Base-by-base conservation (phyloP, 495 filamentous ascomycete genomes). In the Talaromyces nanjingensis region DNA sequence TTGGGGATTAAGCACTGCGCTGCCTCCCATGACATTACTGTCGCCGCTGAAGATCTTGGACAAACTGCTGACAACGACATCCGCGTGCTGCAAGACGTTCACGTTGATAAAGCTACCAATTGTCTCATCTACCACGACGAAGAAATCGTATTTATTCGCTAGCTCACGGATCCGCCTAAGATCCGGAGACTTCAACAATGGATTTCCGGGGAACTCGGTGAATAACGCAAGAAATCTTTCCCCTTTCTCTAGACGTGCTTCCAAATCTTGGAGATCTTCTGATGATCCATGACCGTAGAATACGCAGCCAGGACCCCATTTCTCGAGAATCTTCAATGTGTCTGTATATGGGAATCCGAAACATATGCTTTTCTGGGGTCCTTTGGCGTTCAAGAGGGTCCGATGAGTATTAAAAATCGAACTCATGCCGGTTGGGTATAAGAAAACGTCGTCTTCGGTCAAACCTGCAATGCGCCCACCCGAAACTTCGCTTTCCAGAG, bases 1-100 rank as follows among this genome's bases (percentile, higher is more conserved):
- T 58, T 88, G 83, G 3, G 96, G 92, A 71, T 98, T 98, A 54
- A 97, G 77, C 47, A 97, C 87, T 9, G 86, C 81, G 71, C 91
- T 87, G 62, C 94, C 94, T 66, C 92, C 94, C 94, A 98, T 97
- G 60, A 98, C 94, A 74, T 98, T 98, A 73, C 91, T 91, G 73
- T 96, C 93, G 31, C 94, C 94, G 63, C 91, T 96, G 75, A 98
- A 98, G 57, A 97, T 88, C 74, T 98, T 98, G 4, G 94, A 97
- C 61, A 98, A 81, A 68, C 91, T 96, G 79, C 89, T 94, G 59
- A 93, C 93, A 18, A 96, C 91, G 14, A 97, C 82, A 74, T 98
- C 94, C 56, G 91, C 91, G 70, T 88, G 88, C 1, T 86, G 91
- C 2, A 98, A 83, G 2, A 98, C 90, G 71, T 97, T 89, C 64